Base-by-base conservation (phyloP, 352 stramenopile species). In the Blastocystis sp. region DNA sequence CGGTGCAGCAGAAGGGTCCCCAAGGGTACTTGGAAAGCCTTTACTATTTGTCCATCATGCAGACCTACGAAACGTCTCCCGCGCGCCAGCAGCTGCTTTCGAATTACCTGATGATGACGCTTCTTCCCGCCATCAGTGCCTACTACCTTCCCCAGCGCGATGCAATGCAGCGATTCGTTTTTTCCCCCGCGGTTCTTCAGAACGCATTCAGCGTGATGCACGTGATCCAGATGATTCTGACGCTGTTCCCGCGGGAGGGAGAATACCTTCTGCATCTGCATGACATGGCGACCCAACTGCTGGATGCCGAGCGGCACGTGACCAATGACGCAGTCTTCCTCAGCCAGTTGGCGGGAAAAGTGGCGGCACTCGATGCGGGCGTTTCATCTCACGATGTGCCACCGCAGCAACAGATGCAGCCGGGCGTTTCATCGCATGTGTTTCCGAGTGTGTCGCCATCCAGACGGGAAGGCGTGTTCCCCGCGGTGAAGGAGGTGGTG, bases 161-260 rank as follows among this genome's bases (percentile, higher is more conserved):
- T 6, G 7, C 69, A n/a, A 46, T 63, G 11, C 29, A 81, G n/a
- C 69, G 44, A 11, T 81, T 46, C 27, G 27, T 65, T 9, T 44
- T 81, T 24, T 44, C 29, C 18, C 29, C 46, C 16, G 14, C 1
- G 0, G 29, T 64, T 1, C 4, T 81, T 9, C 27, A 27, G n/a
- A 81, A 81, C 36, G 69, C 69, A n/a, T n/a, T 11, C 4, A 64
- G 27, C 18, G 51, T 81, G 46, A 27, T 81, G n/a, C 46, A 81
- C 27, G 46, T 81, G 29, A 44, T 81, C 24, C 46, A 48, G 14
- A 46, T 63, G 21, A 40, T 81, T 29, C 32, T 32, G 1, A 8
- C 29, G 7, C 14, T 65, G 9, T 81, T 48, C 24, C 69, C 69
- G 32, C 69, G 42, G 21, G 69, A 81, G 53, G 46, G 21, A 3